These are phyloP conservation scores for Cryphonectria carpinicola DNA, from an alignment of 2,329 filamentous ascomycete genomes.

Conservation along the genomic window DNA sequence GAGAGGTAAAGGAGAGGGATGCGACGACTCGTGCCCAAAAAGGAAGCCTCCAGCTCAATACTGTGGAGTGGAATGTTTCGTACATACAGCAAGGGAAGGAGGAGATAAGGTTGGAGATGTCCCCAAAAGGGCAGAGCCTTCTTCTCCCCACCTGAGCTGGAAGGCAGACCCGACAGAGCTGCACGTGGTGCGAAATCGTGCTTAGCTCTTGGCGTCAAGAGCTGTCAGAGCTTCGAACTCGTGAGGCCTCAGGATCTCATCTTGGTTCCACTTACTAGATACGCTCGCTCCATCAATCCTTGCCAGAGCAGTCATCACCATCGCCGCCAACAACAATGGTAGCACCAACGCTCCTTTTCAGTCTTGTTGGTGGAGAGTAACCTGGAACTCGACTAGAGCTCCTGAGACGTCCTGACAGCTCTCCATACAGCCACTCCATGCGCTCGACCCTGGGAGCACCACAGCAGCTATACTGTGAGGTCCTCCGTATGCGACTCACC, in stretches of 20 bases:
- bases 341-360: not conserved
- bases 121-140: not conserved
- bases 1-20: not conserved
- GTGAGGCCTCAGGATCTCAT: not conserved
- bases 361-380: not conserved
- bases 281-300: not conserved
- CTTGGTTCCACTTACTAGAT: not conserved
- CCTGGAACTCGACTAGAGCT: not conserved
- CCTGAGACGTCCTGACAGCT: not conserved
- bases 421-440: not conserved
- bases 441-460: not conserved
- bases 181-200: not conserved
- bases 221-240: not conserved
- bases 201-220: conserved; percentile 3
- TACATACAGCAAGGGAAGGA: not conserved
- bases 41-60: not conserved
- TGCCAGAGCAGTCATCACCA: not conserved
- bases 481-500: not conserved
- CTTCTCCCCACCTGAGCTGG: conserved; percentile 8
- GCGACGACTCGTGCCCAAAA: not conserved
- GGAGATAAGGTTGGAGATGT: conserved; percentile 7
- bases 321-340: not conserved
- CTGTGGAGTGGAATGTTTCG: not conserved
- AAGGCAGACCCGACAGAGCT: conserved; percentile 17
- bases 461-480: not conserved